Evolutionary conservation across 2,329 filamentous ascomycete species (phyloP), one percentile per base, ranked within the genome.

Genomic region (Claviceps monticola): DNA sequence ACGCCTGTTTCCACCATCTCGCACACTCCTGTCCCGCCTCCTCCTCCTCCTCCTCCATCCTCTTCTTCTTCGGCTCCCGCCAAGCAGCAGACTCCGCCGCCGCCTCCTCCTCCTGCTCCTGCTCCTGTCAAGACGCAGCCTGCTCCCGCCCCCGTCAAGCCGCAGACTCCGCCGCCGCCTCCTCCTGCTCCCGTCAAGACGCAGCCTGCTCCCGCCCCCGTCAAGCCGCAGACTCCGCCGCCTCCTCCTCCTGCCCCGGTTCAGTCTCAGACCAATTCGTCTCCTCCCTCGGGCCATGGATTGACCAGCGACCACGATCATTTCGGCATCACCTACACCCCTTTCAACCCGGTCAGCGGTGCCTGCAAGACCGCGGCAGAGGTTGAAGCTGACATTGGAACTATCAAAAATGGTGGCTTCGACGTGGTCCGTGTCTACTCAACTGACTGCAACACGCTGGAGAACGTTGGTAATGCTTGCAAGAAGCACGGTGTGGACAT

Each of bases 391-490:
- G 84, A 90, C 58, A 75, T 91, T 58, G 65, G 68, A 41, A 59
- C 67, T 54, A 84, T 91, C 64, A 78, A 81, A 62, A 48, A 60
- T 50, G 78, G 79, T 57, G 86, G 85, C 54, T 88, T 90, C 78
- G 70, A 69, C 57, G 73, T 78, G 48, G 67, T 91, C 66, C 90
- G 91, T 68, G 75, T 93, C 65, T 97, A 97, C 81, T 88, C 84
- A 57, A 90, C 89, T 59, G 90, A 96, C 78, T 97, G 91, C 77
- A 75, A 79, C 69, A 84, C 84, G 51, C 84, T 95, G 55, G 70
- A 82, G 65, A 83, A 79, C 68, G 83, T 96, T 53, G 87, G 87
- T 57, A 68, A 71, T 44, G 86, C 87, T 54, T 82, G 78, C 70
- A 68, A 77, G 62, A 68, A 78, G 60, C 65, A 83, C 67, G 83